phyloP scores from a whole-genome alignment of 192 early-diverging fungal genomes.

The Backusella tuberculispora region DNA sequence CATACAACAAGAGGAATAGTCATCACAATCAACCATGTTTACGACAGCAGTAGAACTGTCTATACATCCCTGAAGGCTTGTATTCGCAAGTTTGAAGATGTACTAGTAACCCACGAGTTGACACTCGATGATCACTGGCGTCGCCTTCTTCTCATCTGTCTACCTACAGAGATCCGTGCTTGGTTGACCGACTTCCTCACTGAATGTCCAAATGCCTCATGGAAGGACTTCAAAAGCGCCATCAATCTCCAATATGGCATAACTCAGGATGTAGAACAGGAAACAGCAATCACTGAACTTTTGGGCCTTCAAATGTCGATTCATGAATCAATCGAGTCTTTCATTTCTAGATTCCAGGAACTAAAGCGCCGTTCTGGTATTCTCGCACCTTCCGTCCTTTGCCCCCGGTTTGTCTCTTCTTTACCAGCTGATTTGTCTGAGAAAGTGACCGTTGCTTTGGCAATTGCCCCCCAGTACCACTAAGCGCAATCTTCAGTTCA shows the following conservation, averaged over 20 bases:
- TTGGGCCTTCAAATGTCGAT: neutral
- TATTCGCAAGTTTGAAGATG: neutral
- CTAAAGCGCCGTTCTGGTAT: neutral
- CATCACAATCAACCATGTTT: too few relatives aligned
- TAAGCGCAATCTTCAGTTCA: neutral
- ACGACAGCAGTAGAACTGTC: neutral
- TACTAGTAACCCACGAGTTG: neutral
- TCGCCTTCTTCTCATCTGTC: neutral
- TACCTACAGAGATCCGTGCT: neutral
- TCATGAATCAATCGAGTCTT: neutral
- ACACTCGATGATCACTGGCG: neutral
- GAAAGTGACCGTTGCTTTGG: neutral
- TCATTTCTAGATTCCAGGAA: neutral
- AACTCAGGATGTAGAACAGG: neutral
- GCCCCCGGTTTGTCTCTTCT: neutral
- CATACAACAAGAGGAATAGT: too few relatives aligned
- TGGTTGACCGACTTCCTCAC: neutral
- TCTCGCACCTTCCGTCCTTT: neutral
- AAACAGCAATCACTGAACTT: neutral
- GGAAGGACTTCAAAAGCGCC: neutral
- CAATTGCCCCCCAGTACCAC: neutral
- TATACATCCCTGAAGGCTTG: neutral
- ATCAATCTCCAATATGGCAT: neutral
- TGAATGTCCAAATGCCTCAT: neutral
- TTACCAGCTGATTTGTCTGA: neutral